These are phyloP conservation scores for Mortierella sp. DNA, from an alignment of 371 early-diverging fungal species.

Conservation along the genomic window DNA sequence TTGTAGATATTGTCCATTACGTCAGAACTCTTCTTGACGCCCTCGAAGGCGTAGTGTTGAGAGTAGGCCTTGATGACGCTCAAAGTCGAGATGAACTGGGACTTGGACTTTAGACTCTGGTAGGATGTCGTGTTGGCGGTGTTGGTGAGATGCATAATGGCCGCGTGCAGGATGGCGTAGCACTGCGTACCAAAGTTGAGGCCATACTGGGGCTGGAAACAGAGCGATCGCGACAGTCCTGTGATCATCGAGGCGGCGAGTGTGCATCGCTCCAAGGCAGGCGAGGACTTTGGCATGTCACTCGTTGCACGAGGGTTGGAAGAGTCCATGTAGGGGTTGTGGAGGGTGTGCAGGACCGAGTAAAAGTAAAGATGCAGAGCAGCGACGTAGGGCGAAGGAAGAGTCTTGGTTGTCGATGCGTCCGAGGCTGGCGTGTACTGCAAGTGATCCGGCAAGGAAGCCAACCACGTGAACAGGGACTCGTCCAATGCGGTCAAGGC, in stretches of 20 bases:
- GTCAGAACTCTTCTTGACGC: slow-evolving; percentile 58
- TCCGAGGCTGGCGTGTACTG: slow-evolving; percentile 51
- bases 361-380: slow-evolving; percentile 55
- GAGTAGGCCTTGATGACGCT: slow-evolving; percentile 57
- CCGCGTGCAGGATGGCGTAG: slow-evolving; percentile 52
- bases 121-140: slow-evolving; percentile 56
- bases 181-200: slow-evolving; percentile 57
- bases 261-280: slow-evolving; percentile 50
- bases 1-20: slow-evolving; percentile 58
- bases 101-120: slow-evolving; percentile 55
- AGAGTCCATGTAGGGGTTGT: slow-evolving; percentile 58
- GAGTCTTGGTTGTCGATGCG: slow-evolving; percentile 43
- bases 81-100: slow-evolving; percentile 54
- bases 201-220: slow-evolving; percentile 56
- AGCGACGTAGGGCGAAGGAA: slow-evolving; percentile 54
- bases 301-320: slow-evolving; percentile 52
- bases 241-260: slow-evolving; percentile 57
- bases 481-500: slow-evolving; percentile 52
- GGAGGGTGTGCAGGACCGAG: slow-evolving; percentile 44
- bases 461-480: slow-evolving; percentile 53
- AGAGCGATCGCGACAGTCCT: slow-evolving; percentile 47
- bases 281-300: slow-evolving; percentile 54
- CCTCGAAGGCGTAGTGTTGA: slow-evolving; percentile 55
- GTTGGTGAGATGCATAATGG: slow-evolving; percentile 57
- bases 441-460: slow-evolving; percentile 46